These are phyloP conservation scores for Chlorella ohadii DNA, from an alignment of 139 green algal species.

Conservation along the genomic window DNA sequence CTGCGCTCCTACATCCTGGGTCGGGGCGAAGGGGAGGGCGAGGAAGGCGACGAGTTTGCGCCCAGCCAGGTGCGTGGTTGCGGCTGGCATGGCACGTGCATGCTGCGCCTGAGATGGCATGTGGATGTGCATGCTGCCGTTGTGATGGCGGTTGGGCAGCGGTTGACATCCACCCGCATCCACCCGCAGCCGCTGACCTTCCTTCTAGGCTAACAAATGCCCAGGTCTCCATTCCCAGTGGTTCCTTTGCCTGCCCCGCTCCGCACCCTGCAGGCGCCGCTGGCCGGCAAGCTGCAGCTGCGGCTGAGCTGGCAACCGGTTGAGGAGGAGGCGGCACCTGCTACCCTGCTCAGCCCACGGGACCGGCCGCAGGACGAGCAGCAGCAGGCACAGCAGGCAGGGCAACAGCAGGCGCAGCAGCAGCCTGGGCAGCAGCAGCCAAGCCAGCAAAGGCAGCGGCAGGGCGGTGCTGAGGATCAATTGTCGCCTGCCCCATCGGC, in stretches of 20 bases:
- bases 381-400: neutral
- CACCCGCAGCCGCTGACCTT: too few species aligned
- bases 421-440: neutral
- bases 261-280: neutral
- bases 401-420: too few species aligned
- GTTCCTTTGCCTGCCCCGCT: too few species aligned
- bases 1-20: conserved; percentile 31
- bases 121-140: too few species aligned
- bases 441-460: neutral
- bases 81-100: neutral
- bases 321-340: neutral
- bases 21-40: conserved; percentile 6
- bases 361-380: neutral
- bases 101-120: too few species aligned
- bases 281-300: conserved; percentile 11
- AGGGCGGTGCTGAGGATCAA: too few species aligned
- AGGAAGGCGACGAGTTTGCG: conserved; percentile 13
- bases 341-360: neutral
- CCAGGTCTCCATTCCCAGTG: too few species aligned
- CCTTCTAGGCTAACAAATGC: too few species aligned
- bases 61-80: neutral
- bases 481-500: too few species aligned
- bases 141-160: too few species aligned
- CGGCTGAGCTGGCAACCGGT: conserved; percentile 19
- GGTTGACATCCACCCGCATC: too few species aligned